A percentile compares a stretch with the other conserved stretches of the same genome.
phyloP scores from a whole-genome alignment of 495 filamentous ascomycete species.

The Penicillium daleae region DNA sequence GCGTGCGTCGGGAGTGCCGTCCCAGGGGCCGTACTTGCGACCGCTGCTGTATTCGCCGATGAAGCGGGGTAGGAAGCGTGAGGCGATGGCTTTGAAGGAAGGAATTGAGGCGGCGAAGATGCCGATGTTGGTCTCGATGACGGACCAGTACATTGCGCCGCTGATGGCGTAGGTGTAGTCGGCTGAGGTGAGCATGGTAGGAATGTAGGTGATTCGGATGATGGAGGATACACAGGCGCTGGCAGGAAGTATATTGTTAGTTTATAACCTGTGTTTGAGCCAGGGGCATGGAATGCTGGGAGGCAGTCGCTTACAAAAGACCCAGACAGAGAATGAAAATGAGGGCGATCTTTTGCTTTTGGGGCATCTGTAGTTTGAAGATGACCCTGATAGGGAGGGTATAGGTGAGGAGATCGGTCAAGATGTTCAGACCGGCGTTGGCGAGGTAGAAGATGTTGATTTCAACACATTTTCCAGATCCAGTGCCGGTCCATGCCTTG shows the following conservation, averaged over 20 bases:
- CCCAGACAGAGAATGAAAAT: slow-evolving; percentile 44
- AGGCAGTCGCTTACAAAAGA: slow-evolving; percentile 39
- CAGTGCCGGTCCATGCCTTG: slow-evolving; percentile 35
- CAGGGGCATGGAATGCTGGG: background rate
- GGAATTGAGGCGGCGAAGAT: slow-evolving; percentile 47
- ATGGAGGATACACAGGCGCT: slow-evolving; percentile 49
- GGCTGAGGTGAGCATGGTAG: slow-evolving; percentile 38
- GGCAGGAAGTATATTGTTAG: background rate
- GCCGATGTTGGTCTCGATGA: slow-evolving; percentile 49
- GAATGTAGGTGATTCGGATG: slow-evolving; percentile 47
- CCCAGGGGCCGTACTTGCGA: slow-evolving; percentile 36
- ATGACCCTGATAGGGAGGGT: slow-evolving; percentile 48
- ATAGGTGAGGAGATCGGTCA: slow-evolving; percentile 57
- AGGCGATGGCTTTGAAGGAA: slow-evolving; percentile 48
- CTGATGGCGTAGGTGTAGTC: slow-evolving; percentile 46
- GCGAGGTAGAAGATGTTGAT: slow-evolving; percentile 50
- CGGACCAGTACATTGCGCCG: slow-evolving; percentile 51
- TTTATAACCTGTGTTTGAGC: background rate
- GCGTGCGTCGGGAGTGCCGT: slow-evolving; percentile 21
- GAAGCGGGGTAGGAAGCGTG: slow-evolving; percentile 43
- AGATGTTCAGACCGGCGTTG: slow-evolving; percentile 54
- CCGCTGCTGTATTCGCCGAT: slow-evolving; percentile 44
- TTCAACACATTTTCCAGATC: slow-evolving; percentile 46
- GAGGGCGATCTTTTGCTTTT: slow-evolving; percentile 43
- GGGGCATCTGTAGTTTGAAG: slow-evolving; percentile 39